These are phyloP conservation scores for Microsporum audouinii DNA, from an alignment of 2,329 filamentous ascomycete species.

Conservation along the genomic window DNA sequence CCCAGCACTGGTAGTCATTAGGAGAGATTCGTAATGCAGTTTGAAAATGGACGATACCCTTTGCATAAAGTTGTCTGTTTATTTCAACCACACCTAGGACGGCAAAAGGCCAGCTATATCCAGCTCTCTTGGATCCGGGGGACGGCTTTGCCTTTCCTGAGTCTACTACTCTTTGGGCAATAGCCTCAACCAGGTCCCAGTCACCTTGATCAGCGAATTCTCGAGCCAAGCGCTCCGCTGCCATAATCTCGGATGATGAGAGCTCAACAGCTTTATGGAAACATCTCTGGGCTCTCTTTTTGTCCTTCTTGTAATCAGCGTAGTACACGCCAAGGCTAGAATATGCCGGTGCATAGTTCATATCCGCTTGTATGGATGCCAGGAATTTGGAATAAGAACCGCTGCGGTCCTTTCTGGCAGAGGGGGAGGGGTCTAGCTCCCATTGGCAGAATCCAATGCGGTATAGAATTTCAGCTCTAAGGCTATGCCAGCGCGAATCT, in stretches of 20 bases:
- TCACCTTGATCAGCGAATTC: constrained; percentile 83
- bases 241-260: constrained; percentile 71
- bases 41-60: constrained; percentile 85
- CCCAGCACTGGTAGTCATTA: constrained; percentile 86
- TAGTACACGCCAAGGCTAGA: constrained; percentile 86
- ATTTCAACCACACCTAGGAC: constrained; percentile 88
- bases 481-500: constrained; percentile 50
- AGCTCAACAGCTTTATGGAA: constrained; percentile 95
- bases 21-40: constrained; percentile 73
- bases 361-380: constrained; percentile 69
- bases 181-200: constrained; percentile 91
- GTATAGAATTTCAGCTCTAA: constrained; percentile 79
- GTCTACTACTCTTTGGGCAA: constrained; percentile 80
- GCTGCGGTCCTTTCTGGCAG: constrained; percentile 65
- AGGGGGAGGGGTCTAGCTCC: constrained; percentile 63
- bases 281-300: constrained; percentile 73
- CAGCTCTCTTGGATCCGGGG: constrained; percentile 84
- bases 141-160: constrained; percentile 87
- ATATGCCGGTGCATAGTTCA: constrained; percentile 82
- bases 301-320: constrained; percentile 79
- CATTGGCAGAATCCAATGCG: constrained; percentile 78
- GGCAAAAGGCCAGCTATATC: constrained; percentile 91
- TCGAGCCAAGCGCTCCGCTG: constrained; percentile 74
- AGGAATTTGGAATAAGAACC: constrained; percentile 79
- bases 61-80: constrained; percentile 81